Base-by-base conservation (phyloP, 78 protist species). In the Planoprotostelium fungivorum region DNA sequence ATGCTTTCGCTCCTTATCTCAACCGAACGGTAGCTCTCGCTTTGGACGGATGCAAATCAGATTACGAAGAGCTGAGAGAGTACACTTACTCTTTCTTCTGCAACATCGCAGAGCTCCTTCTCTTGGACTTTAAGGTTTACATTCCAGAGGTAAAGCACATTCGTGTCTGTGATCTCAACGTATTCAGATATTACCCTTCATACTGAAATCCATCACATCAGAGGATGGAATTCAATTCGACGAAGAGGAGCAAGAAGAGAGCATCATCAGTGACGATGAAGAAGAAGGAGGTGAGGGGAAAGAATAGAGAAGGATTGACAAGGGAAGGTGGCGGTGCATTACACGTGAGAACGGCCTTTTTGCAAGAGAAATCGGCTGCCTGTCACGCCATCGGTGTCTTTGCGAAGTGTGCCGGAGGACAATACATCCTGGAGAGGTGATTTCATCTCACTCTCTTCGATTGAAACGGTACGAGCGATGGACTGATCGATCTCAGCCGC, bases 201-300 rank as follows among this genome's bases (percentile, higher is more conserved):
- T 92, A 34, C 28, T 89, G 23, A 37, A 88, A 28, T 34, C 89
- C 31, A 89, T 89, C 0, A 39, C 73, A 0, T 86, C 89, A 1
- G 89, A 92, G 37, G 91, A 92, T 34, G 94, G 90, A 36, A 51
- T 92, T 29, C 86, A 34, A 29, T 36, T 38, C 34, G 37, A 29
- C 0, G 29, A 23, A 1, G 84, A 35, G n/a, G 31, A 38, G 35
- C 38, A 38, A 9, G 83, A 89, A 34, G 38, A 35, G 1, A 90
- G 91, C 84, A 88, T 92, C 73, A 91, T 89, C 36, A 92, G 89
- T 5, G 94, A 92, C 10, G 94, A 91, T n/a, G 89, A 87, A 0
- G 83, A 88, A 63, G 89, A 1, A 34, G 86, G 51, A 28, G 84
- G 37, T 39, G 88, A 91, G 1, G 89, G 83, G 16, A 89, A 91